Evolutionary conservation across 1,284 basidiomycete species (phyloP), one percentile per base, ranked within the genome.

Genomic region (Papiliotrema flavescens): DNA sequence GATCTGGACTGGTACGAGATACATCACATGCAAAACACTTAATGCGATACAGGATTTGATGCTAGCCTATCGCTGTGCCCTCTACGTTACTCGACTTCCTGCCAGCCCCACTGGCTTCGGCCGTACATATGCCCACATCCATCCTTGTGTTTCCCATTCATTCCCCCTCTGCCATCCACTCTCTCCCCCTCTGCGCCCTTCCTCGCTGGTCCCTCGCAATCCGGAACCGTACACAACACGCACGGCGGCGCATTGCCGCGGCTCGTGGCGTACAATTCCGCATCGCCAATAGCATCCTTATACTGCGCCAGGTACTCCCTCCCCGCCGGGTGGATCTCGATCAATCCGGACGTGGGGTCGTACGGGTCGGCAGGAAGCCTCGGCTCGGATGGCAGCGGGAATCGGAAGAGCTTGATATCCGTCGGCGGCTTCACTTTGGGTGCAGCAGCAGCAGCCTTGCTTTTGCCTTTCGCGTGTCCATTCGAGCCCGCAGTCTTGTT

Each of bases 121-220:
- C 74, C 74, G 1, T 75, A 39, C 45, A 60, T 4, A 63, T 78
- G 76, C 6, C 76, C 76, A 56, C 76, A 78, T 1, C 71, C 74
- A 1, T 52, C 32, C 45, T 53, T 56, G 58, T 78, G 76, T 34
- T 54, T 50, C 37, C 65, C 63, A 47, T 46, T 51, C 70, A 69
- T 70, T 19, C 71, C 75, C 5, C 71, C 73, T 49, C 71, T 57
- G 3, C 73, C 73, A 56, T 76, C 74, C 42, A 73, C 62, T 45
- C 66, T 66, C 52, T 71, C 74, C 6, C 73, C 75, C 28, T 74
- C 73, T 20, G 67, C 71, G 14, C 72, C 73, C 36, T 65, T 58
- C 47, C 73, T 67, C 40, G 59, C 61, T 1, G 73, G 74, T 0
- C 75, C 74, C 47, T 76, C 75, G 49, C 73, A 76, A 51, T 76